Conservation (phyloP, 331 rosid genomes). For the Rosa hybrid region DNA sequence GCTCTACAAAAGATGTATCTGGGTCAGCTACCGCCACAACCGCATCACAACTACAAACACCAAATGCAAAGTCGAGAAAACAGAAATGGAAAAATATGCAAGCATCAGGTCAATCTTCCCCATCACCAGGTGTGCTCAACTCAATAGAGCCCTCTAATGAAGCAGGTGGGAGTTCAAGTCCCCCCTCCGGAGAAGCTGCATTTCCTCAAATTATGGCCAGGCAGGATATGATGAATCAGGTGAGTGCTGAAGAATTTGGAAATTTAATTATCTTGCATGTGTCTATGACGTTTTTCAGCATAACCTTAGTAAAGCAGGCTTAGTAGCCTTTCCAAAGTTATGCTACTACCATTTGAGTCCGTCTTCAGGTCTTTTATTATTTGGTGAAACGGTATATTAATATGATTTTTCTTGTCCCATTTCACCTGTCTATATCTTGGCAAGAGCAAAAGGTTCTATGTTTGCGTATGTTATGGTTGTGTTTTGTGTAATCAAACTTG, state of each 20-base stretch:
- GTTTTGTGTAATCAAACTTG: no score
- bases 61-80: constrained; percentile 69
- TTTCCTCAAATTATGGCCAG: constrained; percentile 38
- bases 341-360: no score
- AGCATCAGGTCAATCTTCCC: constrained; percentile 53
- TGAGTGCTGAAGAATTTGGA: constrained; percentile 20
- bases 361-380: background rate
- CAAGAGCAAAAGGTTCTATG: no score
- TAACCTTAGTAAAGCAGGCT: no score
- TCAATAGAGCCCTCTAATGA: constrained; percentile 61
- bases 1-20: no score
- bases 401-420: no score
- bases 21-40: no score
- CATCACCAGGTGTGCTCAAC: constrained; percentile 52
- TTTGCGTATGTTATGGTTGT: no score
- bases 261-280: background rate
- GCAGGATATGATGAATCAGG: constrained; percentile 90
- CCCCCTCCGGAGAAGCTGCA: no score
- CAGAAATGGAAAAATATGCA: constrained; percentile 73
- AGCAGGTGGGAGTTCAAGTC: constrained; percentile 44
- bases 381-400: background rate
- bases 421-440: no score
- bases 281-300: no score
- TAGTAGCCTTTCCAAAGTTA: no score
- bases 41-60: constrained; percentile 37